phyloP scores from a whole-genome alignment of 306 rosid genomes.

The Begonia fuchsioides region DNA sequence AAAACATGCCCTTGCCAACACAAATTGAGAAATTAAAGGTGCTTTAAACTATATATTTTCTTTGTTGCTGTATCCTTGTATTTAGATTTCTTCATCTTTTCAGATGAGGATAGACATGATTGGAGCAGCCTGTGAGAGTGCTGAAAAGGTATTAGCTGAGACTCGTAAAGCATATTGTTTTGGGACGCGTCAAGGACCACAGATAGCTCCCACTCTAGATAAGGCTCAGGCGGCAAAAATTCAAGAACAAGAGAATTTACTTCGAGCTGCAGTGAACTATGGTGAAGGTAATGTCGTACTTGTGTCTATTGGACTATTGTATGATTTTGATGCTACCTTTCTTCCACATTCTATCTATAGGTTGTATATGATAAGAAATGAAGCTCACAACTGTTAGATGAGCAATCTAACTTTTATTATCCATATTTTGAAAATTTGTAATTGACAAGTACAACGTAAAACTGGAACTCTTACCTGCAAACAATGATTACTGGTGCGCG shows the following conservation, averaged over 20 bases:
- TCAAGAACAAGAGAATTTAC: slow-evolving; percentile 81
- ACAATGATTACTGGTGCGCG: neutral
- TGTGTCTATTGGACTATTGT: neutral
- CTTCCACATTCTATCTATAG: neutral
- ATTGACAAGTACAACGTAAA: neutral
- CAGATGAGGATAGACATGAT: slow-evolving; percentile 83
- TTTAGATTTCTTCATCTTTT: slow-evolving; percentile 5
- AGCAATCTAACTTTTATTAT: too few species aligned
- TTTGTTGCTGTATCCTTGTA: neutral
- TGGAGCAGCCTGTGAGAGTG: slow-evolving; percentile 86
- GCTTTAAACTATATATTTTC: slow-evolving; percentile 3
- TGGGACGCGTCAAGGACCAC: slow-evolving; percentile 74
- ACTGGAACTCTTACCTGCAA: neutral
- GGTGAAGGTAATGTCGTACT: slow-evolving; percentile 46
- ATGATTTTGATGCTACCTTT: neutral
- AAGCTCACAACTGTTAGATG: too few species aligned
- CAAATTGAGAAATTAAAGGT: slow-evolving; percentile 81
- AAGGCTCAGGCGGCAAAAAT: slow-evolving; percentile 94
- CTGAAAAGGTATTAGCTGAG: slow-evolving; percentile 83
- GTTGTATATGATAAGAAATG: too few species aligned
- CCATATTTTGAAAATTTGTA: too few species aligned
- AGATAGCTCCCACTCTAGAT: slow-evolving; percentile 68
- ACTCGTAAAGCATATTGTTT: slow-evolving; percentile 84
- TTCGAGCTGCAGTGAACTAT: slow-evolving; percentile 70
- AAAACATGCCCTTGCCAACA: slow-evolving; percentile 50